Evolutionary conservation across 139 green algal species (phyloP).

Genomic region (Auxenochlorella pyrenoidosa): DNA sequence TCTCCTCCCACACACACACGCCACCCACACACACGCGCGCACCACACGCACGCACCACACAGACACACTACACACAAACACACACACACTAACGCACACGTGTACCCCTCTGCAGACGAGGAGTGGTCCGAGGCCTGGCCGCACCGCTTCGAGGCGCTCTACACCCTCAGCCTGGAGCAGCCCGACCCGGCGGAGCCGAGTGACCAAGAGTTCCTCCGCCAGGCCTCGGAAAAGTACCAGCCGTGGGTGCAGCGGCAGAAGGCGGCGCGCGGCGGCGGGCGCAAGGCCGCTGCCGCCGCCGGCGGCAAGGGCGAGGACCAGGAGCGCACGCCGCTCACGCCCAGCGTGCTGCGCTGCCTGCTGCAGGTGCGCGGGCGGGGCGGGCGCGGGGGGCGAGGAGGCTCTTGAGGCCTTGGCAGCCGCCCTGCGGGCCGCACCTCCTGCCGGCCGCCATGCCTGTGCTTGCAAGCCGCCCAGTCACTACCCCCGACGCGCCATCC

Average conservation of each 20-base stretch:
- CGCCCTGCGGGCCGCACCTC: too few relatives aligned
- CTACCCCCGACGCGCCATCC: too few relatives aligned
- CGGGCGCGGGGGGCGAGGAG: not conserved
- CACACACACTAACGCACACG: too few relatives aligned
- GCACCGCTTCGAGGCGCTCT: slow-evolving; percentile 54
- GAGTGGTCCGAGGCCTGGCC: slow-evolving; percentile 38
- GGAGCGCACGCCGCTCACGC: not conserved
- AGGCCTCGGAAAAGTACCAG: not conserved
- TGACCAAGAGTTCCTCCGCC: not conserved
- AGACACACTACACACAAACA: too few relatives aligned
- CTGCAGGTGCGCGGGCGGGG: not conserved
- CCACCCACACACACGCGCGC: too few relatives aligned
- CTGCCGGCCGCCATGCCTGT: too few relatives aligned
- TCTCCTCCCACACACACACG: too few relatives aligned
- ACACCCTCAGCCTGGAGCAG: slow-evolving; percentile 25
- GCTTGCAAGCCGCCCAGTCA: too few relatives aligned
- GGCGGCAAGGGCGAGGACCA: not conserved
- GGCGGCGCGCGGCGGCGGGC: not conserved
- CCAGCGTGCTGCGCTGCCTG: slow-evolving; percentile 26
- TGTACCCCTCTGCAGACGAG: not conserved
- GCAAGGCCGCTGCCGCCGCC: not conserved
- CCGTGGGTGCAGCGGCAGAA: not conserved
- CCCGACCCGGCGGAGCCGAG: not conserved
- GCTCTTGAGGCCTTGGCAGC: too few relatives aligned
- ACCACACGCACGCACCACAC: too few relatives aligned